Conservation (phyloP, 2,329 filamentous ascomycete genomes). For the Davidsoniella virescens region DNA sequence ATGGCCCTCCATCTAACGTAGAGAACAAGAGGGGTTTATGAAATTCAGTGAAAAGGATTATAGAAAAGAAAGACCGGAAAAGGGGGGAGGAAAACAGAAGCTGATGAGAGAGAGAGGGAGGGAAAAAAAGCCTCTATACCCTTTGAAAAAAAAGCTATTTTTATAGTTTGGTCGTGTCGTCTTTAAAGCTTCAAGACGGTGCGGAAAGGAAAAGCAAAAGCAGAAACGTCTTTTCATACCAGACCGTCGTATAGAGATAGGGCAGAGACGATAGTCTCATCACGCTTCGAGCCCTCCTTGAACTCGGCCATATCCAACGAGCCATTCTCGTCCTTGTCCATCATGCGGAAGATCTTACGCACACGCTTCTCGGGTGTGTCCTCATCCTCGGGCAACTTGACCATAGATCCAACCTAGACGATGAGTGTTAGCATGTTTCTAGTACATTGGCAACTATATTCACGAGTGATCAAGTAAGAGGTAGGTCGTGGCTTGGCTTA, state of each 20-base stretch:
- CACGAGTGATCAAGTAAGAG: neutral
- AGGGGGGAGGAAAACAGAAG: neutral
- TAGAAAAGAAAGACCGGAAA: neutral
- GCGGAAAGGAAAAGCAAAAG: neutral
- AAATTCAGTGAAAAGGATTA: neutral
- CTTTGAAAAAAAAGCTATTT: neutral
- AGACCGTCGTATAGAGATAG: slow-evolving; percentile 91
- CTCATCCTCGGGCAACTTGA: slow-evolving; percentile 95
- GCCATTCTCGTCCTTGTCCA: slow-evolving; percentile 99
- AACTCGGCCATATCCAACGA: slow-evolving; percentile 95
- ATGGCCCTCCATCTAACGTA: neutral
- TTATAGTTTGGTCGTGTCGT: neutral
- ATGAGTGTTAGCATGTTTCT: neutral
- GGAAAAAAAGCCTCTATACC: neutral
- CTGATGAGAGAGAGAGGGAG: neutral
- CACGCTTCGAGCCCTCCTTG: slow-evolving; percentile 96
- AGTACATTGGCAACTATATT: neutral
- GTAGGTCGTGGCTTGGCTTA: slow-evolving; percentile 24
- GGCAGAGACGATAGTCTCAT: slow-evolving; percentile 96
- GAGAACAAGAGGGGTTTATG: neutral
- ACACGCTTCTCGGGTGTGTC: slow-evolving; percentile 98
- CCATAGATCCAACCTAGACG: slow-evolving; percentile 85
- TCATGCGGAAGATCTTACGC: slow-evolving; percentile 97
- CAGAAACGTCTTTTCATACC: slow-evolving; percentile 38
- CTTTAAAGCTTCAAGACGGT: neutral